Conservation (phyloP, 2,329 filamentous ascomycete species). For the Neodidymelliopsis sp. region DNA sequence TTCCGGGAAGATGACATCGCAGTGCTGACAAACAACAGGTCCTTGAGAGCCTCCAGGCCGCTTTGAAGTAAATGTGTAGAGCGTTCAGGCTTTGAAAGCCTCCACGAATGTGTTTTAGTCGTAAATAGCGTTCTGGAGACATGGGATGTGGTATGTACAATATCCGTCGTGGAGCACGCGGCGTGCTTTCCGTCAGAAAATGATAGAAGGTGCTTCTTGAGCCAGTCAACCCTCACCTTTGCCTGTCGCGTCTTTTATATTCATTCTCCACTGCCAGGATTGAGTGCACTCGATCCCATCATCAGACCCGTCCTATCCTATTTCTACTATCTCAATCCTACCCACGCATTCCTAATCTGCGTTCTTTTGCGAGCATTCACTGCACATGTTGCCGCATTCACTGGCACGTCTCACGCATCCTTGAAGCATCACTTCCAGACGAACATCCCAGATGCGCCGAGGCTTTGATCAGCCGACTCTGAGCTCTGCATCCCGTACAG, state of each 20-base stretch:
- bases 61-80: slow-evolving; percentile 77
- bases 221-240: slow-evolving; percentile 30
- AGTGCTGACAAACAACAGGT: slow-evolving; percentile 64
- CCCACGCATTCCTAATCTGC: slow-evolving; percentile 1
- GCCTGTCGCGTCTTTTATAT: slow-evolving; percentile 11
- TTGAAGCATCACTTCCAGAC: background rate
- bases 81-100: too few relatives aligned
- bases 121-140: slow-evolving; percentile 44
- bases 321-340: slow-evolving; percentile 20
- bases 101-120: too few relatives aligned
- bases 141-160: slow-evolving; percentile 45
- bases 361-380: background rate
- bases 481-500: slow-evolving; percentile 28
- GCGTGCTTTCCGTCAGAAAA: slow-evolving; percentile 41
- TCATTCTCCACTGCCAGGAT: slow-evolving; percentile 11
- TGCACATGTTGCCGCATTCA: slow-evolving; percentile 10
- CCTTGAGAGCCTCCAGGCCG: slow-evolving; percentile 81
- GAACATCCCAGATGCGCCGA: slow-evolving; percentile 32
- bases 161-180: slow-evolving; percentile 39
- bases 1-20: background rate
- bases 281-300: slow-evolving; percentile 30
- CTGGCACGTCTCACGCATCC: background rate
- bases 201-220: slow-evolving; percentile 45
- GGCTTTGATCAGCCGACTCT: slow-evolving; percentile 29
- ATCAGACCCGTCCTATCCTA: slow-evolving; percentile 14